A percentile compares a stretch with the other conserved stretches of the same genome.
Evolutionary conservation across 2,329 filamentous ascomycete species (phyloP).

Genomic region (Diaporthe longicolla): DNA sequence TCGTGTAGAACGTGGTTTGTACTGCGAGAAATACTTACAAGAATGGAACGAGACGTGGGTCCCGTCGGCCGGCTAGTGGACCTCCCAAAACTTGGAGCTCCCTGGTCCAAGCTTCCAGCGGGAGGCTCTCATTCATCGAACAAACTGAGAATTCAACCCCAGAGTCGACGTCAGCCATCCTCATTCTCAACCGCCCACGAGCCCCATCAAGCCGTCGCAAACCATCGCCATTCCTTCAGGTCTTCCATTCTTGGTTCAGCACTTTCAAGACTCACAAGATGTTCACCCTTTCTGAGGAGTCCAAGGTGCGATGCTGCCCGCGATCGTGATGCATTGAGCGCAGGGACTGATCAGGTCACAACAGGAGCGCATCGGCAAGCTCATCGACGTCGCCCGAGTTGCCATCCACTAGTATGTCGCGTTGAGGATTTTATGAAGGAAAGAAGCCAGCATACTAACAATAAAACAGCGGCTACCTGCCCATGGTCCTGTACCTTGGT

Average conservation of each 20-base stretch:
- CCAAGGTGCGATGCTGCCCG: conserved; percentile 76
- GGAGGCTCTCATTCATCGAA: conserved; percentile 4
- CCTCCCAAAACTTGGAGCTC: conserved; percentile 10
- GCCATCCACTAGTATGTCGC: conserved; percentile 91
- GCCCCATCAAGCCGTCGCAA: conserved; percentile 4
- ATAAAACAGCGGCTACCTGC: conserved; percentile 85
- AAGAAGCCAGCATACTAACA: conserved; percentile 52
- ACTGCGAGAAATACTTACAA: neutral
- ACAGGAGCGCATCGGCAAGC: conserved; percentile 96
- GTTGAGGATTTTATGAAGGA: no score
- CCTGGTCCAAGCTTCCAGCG: conserved; percentile 26
- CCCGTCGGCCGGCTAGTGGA: neutral
- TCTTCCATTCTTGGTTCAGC: neutral
- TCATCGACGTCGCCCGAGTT: conserved; percentile 94
- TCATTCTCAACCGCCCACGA: conserved; percentile 25
- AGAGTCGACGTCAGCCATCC: conserved; percentile 12
- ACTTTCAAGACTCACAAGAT: conserved; percentile 55
- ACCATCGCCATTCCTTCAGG: neutral
- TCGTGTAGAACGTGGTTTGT: neutral
- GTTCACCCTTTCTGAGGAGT: conserved; percentile 90
- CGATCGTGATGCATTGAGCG: neutral
- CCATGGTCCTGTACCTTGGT: conserved; percentile 97
- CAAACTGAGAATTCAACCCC: conserved; percentile 39
- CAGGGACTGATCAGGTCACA: conserved; percentile 27
- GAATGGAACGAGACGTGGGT: neutral